Percentiles rank a stretch among this genome's conserved stretches.
Evolutionary conservation across 257 asterid species (phyloP).

Genomic region (Coffea canephora): DNA sequence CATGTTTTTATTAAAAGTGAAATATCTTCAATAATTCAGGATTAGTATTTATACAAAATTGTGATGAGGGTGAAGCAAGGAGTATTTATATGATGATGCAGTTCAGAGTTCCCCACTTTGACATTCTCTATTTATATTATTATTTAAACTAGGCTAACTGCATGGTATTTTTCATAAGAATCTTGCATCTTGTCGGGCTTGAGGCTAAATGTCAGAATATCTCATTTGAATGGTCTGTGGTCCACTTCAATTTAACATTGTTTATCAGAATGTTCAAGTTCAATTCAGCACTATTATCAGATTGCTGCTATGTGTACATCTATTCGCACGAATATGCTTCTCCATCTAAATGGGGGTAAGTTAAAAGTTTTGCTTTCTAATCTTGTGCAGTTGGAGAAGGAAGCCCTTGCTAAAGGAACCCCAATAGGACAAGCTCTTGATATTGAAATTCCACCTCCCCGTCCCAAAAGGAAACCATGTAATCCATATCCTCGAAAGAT

Average conservation of each 20-base stretch:
- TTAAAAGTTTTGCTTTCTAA: constrained; percentile 23
- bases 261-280: background rate
- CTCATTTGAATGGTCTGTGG: background rate
- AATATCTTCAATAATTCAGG: background rate
- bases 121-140: background rate
- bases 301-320: background rate
- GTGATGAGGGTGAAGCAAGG: background rate
- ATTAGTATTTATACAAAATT: background rate
- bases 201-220: background rate
- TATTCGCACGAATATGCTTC: background rate
- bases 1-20: background rate
- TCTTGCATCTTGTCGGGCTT: background rate
- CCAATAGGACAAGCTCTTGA: constrained; percentile 69
- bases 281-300: background rate
- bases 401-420: constrained; percentile 76
- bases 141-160: background rate
- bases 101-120: background rate
- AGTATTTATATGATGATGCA: background rate
- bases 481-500: constrained; percentile 94
- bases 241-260: background rate
- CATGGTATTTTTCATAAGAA: background rate
- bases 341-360: background rate
- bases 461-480: constrained; percentile 93
- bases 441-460: constrained; percentile 98
- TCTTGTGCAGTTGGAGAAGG: constrained; percentile 80